phyloP scores from a whole-genome alignment of 2,329 filamentous ascomycete species.

The Fusarium abutilonis region DNA sequence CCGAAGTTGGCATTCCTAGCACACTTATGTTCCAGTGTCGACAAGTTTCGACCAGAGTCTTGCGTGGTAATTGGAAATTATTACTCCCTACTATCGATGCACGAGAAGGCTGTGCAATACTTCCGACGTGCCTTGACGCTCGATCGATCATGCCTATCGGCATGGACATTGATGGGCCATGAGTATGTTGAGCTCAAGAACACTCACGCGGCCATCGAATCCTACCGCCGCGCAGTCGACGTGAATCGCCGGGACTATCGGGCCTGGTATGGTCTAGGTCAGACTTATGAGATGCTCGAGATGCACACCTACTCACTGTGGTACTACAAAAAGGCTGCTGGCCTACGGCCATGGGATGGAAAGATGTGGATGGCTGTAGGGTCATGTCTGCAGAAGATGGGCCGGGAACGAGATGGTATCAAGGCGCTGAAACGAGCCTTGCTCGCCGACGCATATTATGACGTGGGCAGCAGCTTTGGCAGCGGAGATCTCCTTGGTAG shows the following conservation, averaged over 20 bases:
- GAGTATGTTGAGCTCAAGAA: slow-evolving; percentile 99
- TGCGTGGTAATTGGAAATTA: slow-evolving; percentile 98
- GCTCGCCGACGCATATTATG: slow-evolving; percentile 87
- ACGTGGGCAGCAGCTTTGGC: slow-evolving; percentile 67
- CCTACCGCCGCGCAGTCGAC: slow-evolving; percentile 93
- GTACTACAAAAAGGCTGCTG: slow-evolving; percentile 96
- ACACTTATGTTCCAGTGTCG: slow-evolving; percentile 87
- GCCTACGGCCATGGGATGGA: slow-evolving; percentile 91
- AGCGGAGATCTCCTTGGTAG: slow-evolving; percentile 59
- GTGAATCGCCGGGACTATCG: slow-evolving; percentile 96
- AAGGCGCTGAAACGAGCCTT: slow-evolving; percentile 94
- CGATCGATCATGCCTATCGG: slow-evolving; percentile 89
- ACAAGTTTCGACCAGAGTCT: slow-evolving; percentile 96
- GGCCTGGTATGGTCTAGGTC: slow-evolving; percentile 96
- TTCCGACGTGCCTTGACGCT: slow-evolving; percentile 92
- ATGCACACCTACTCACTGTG: slow-evolving; percentile 98
- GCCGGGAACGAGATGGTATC: slow-evolving; percentile 86
- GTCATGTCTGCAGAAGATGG: slow-evolving; percentile 90
- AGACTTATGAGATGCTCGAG: slow-evolving; percentile 97
- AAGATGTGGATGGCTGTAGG: slow-evolving; percentile 99
- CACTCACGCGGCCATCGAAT: slow-evolving; percentile 96
- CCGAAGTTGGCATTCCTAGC: slow-evolving; percentile 93
- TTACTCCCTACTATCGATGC: slow-evolving; percentile 91
- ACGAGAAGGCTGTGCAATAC: slow-evolving; percentile 98
- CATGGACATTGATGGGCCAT: slow-evolving; percentile 99